Conservation (phyloP, 2,329 filamentous ascomycete genomes). For the Trichophyton benhamiae region DNA sequence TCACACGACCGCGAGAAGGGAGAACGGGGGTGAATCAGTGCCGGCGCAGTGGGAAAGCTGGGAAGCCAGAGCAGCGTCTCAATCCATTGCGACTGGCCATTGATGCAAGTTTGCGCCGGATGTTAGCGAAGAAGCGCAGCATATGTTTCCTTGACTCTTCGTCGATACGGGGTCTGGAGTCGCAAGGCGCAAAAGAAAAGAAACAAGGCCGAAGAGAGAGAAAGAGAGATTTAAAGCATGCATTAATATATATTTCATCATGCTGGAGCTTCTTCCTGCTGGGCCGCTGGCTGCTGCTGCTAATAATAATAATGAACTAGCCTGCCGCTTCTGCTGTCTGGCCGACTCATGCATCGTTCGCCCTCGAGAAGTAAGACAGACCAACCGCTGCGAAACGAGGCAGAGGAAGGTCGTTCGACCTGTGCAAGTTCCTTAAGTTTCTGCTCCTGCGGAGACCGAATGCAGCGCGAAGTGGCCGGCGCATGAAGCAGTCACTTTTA, state of each 20-base stretch:
- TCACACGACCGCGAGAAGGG: too few relatives aligned
- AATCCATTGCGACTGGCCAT: background rate
- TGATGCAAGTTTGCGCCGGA: background rate
- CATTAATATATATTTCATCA: background rate
- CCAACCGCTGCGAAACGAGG: too few relatives aligned
- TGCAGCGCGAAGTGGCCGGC: background rate
- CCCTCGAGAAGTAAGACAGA: too few relatives aligned
- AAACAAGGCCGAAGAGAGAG: background rate
- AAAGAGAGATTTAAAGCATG: background rate
- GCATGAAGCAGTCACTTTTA: background rate
- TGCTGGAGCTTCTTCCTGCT: background rate
- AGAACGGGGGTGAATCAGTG: background rate
- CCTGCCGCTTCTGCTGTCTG: background rate
- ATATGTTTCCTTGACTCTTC: background rate
- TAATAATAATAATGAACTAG: background rate
- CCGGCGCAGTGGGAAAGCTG: background rate
- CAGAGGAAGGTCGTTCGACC: too few relatives aligned
- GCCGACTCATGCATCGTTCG: too few relatives aligned
- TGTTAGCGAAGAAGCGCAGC: background rate
- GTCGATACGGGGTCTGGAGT: background rate
- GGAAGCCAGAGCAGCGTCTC: background rate
- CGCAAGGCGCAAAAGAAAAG: background rate
- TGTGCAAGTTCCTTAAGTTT: background rate
- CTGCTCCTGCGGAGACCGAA: background rate
- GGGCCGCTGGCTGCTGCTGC: background rate